These are phyloP conservation scores for Anthoceros angustus DNA, from an alignment of 225 moss, liverwort and hornwort species.

Conservation along the genomic window DNA sequence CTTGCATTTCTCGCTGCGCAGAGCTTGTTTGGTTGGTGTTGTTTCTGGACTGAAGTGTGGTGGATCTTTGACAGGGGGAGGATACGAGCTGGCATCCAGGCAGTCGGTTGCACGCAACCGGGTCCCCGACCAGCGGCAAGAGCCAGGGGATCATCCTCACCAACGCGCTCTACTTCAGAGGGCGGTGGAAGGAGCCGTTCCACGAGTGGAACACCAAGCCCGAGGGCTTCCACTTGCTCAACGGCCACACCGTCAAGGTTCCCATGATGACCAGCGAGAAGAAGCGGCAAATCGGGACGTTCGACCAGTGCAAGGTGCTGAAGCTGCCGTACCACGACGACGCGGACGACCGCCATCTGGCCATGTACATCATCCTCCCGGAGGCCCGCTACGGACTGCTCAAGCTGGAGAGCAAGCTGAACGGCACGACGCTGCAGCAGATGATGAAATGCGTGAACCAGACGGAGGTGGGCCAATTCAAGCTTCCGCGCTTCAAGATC, in stretches of 20 bases:
- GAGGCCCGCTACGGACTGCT: not conserved
- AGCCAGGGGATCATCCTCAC: slow-evolving; percentile 2
- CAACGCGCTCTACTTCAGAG: slow-evolving; percentile 2
- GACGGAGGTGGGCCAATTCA: not conserved
- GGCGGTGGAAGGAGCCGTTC: slow-evolving; percentile 3
- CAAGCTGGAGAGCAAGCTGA: slow-evolving; percentile 6
- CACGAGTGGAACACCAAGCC: slow-evolving; percentile 3
- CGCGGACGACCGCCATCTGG: slow-evolving; percentile 1
- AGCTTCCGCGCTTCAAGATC: slow-evolving; percentile 5
- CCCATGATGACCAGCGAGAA: not conserved
- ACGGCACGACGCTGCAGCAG: not conserved
- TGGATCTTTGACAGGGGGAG: not conserved
- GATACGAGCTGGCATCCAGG: slow-evolving; percentile 3
- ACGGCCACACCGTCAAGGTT: slow-evolving; percentile 2
- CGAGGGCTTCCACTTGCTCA: slow-evolving; percentile 2
- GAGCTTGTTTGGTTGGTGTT: no score
- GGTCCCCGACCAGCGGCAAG: not conserved
- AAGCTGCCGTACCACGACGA: slow-evolving; percentile 5
- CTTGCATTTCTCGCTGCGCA: no score
- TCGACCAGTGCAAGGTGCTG: slow-evolving; percentile 4
- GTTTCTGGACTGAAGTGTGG: not conserved
- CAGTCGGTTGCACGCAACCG: not conserved
- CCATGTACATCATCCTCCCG: slow-evolving; percentile 2
- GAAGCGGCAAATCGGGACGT: not conserved
- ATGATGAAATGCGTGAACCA: not conserved